Conservation (phyloP, 495 filamentous ascomycete species). For the Penicillium tannophilum region DNA sequence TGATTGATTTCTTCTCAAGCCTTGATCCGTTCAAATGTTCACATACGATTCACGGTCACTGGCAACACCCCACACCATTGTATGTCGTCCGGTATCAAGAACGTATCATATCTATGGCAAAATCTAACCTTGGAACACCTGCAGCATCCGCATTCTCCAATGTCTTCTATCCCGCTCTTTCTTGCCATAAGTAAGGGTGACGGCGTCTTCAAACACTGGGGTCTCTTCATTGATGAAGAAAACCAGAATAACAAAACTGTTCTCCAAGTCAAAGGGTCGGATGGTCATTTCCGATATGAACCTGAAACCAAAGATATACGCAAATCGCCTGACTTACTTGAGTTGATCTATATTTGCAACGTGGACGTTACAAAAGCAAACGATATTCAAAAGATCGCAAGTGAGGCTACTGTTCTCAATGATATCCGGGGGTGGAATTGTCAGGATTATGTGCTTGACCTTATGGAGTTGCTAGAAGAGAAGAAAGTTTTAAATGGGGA, state of each 20-base stretch:
- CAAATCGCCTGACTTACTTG: neutral
- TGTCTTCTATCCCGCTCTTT: neutral
- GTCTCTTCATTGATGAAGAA: slow-evolving; percentile 4
- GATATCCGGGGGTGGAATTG: slow-evolving; percentile 6
- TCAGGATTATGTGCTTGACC: slow-evolving; percentile 10
- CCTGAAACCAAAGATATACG: neutral
- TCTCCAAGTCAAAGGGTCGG: slow-evolving; percentile 5
- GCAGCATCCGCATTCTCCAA: neutral
- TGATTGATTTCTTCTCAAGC: too few relatives aligned
- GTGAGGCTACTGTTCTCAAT: neutral
- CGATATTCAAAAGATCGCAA: neutral
- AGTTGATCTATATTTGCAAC: slow-evolving; percentile 3
- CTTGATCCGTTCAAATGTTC: neutral
- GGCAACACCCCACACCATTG: neutral
- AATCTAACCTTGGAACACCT: neutral
- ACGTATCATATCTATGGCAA: neutral
- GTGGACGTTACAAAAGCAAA: neutral
- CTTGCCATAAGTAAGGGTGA: neutral
- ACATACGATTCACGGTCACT: neutral
- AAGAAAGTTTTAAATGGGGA: neutral
- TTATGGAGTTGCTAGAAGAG: slow-evolving; percentile 4
- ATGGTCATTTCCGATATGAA: neutral
- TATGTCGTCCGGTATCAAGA: neutral
- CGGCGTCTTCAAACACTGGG: slow-evolving; percentile 2
- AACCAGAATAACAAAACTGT: neutral